Evolutionary conservation across 495 filamentous ascomycete genomes (phyloP), one percentile per base, ranked within the genome.

Genomic region (Penicillium paxilli): DNA sequence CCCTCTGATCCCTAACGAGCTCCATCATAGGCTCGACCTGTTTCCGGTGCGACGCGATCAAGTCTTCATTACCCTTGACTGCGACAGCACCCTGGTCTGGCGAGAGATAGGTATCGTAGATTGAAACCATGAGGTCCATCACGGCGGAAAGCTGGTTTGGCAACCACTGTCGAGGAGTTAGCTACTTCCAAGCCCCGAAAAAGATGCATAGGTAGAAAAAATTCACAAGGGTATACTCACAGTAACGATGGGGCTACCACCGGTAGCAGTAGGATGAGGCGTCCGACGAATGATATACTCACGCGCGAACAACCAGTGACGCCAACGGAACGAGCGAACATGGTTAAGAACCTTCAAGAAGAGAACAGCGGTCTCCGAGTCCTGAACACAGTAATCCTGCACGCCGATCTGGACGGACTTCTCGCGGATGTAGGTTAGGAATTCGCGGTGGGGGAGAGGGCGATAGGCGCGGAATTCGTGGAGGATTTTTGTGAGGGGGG

Each of bases 281-380:
- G 89, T 94, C 52, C 85, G 80, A 63, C 89, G 90, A 49, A 96
- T 81, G 54, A 96, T 96, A 58, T 96, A 96, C 78, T 96, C 92
- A 19, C 90, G 76, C n/a, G 91, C 91, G 60, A 96, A 96, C 55
- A 91, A 85, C 92, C 92, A 96, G 63, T 96, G 92, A 3, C 92
- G 79, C 92, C 92, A 96, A 53, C 92, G 76, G 74, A 96, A 96
- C 61, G 92, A 90, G 47, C 92, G 84, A 10, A 96, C 88, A 67
- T 96, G 87, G 66, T 96, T 85, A 19, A 96, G 69, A 0, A 83
- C 78, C 58, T 80, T 76, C 5, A 96, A 77, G 71, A 92, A 94
- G 2, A 91, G 75, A 5, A 86, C 70, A 2, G 73, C 75, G 7
- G 72, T 76, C 47, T 71, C 70, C 41, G 69, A 74, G 47, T 78